Percentiles rank a stretch among this genome's conserved stretches.
Evolutionary conservation across 1,284 basidiomycete genomes (phyloP).

Genomic region (Apiotrichum veenhuisii): DNA sequence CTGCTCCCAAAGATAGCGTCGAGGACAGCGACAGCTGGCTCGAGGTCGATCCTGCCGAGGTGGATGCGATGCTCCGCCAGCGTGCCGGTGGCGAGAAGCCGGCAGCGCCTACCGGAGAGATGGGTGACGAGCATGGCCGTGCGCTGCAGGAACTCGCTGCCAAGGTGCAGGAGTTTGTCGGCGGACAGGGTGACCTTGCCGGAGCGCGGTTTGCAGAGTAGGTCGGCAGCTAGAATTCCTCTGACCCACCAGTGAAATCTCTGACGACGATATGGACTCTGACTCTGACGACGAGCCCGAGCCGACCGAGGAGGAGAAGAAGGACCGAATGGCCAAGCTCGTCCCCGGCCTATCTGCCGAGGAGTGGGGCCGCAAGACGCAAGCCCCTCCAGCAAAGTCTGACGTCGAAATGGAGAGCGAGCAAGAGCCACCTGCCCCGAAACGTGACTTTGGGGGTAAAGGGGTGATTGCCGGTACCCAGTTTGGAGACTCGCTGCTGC

Average conservation of each 20-base stretch:
- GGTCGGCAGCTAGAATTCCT: too few species aligned
- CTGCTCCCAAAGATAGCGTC: slow-evolving; percentile 8
- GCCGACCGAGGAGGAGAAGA: slow-evolving; percentile 37
- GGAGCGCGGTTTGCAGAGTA: slow-evolving; percentile 86
- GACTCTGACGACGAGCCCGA: slow-evolving; percentile 33
- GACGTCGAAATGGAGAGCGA: slow-evolving; percentile 7
- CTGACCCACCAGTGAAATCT: slow-evolving; percentile 36
- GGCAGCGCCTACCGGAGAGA: slow-evolving; percentile 44
- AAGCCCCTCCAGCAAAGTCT: background rate
- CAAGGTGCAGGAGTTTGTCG: slow-evolving; percentile 80
- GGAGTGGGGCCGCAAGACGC: slow-evolving; percentile 50
- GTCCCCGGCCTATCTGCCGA: slow-evolving; percentile 45
- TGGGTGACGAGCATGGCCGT: slow-evolving; percentile 59
- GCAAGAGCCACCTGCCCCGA: background rate
- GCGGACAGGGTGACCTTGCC: slow-evolving; percentile 77
- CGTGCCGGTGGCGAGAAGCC: slow-evolving; percentile 21
- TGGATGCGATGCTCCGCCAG: slow-evolving; percentile 43
- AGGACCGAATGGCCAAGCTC: slow-evolving; percentile 41
- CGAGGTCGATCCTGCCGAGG: slow-evolving; percentile 44
- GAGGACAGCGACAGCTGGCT: slow-evolving; percentile 48
- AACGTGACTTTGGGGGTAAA: background rate
- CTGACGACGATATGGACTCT: slow-evolving; percentile 51
- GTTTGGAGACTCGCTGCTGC: slow-evolving; percentile 38
- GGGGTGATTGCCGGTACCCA: slow-evolving; percentile 12
- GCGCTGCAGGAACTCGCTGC: slow-evolving; percentile 70